Evolutionary conservation across 257 asterid genomes (phyloP).

Genomic region (Salvia splendens): DNA sequence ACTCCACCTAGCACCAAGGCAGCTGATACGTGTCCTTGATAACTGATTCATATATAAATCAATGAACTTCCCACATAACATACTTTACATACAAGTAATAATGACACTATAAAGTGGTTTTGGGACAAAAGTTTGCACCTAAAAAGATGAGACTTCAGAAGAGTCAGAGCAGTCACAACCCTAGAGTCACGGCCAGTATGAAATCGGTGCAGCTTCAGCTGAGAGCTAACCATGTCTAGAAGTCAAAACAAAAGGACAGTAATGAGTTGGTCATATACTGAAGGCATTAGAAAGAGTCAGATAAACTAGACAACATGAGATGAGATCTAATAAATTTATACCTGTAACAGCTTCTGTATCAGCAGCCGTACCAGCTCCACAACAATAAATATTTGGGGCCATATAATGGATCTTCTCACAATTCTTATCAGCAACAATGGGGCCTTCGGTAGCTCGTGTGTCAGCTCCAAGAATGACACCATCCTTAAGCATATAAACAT

Average conservation of each 20-base stretch:
- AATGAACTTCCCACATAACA: slow-evolving; percentile 29
- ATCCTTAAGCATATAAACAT: slow-evolving; percentile 52
- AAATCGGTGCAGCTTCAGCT: slow-evolving; percentile 80
- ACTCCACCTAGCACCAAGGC: slow-evolving; percentile 98
- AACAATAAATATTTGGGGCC: slow-evolving; percentile 62
- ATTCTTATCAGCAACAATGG: slow-evolving; percentile 98
- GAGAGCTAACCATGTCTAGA: slow-evolving; percentile 94
- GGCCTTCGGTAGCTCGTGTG: slow-evolving; percentile 96
- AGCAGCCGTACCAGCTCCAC: slow-evolving; percentile 91
- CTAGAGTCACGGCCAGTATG: slow-evolving; percentile 95
- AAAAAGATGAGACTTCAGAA: slow-evolving; percentile 86
- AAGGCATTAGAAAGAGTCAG: slow-evolving; percentile 7
- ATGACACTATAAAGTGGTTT: slow-evolving; percentile 16
- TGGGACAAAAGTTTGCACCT: slow-evolving; percentile 42
- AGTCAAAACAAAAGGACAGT: slow-evolving; percentile 23
- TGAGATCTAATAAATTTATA: slow-evolving; percentile 27
- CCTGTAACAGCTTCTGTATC: slow-evolving; percentile 97
- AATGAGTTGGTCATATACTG: background rate
- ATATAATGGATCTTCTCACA: slow-evolving; percentile 95
- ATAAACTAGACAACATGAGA: slow-evolving; percentile 19
- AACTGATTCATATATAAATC: slow-evolving; percentile 44
- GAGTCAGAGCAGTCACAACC: slow-evolving; percentile 87
- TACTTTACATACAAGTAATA: slow-evolving; percentile 17
- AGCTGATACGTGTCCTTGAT: slow-evolving; percentile 90
- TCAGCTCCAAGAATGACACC: slow-evolving; percentile 99